Percentiles rank a stretch among this genome's conserved stretches.
Evolutionary conservation across 2,329 filamentous ascomycete genomes (phyloP).

Genomic region (Venturiaceae sp.): DNA sequence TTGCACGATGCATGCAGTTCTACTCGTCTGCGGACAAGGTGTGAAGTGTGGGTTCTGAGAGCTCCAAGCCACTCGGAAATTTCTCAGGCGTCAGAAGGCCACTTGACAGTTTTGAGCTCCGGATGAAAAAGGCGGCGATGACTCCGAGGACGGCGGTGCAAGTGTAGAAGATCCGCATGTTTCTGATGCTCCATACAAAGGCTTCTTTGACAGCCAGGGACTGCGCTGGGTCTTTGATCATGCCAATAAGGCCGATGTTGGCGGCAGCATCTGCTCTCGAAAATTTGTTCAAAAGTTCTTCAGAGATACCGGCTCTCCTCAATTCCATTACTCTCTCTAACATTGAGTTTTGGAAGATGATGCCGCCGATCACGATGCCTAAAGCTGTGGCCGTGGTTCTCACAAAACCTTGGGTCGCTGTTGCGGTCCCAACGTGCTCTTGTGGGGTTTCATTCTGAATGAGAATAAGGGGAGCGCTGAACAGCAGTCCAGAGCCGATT

Average conservation of each 20-base stretch:
- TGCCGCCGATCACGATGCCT: constrained; percentile 64
- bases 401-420: constrained; percentile 56
- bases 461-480: constrained; percentile 59
- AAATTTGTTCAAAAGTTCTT: constrained; percentile 40
- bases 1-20: too few relatives aligned
- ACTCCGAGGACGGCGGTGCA: too few relatives aligned
- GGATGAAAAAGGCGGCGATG: too few relatives aligned
- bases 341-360: constrained; percentile 71
- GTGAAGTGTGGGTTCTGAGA: too few relatives aligned
- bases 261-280: constrained; percentile 52
- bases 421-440: constrained; percentile 58
- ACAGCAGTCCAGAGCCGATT: constrained; percentile 51
- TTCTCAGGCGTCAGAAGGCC: too few relatives aligned
- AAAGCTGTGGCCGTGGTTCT: constrained; percentile 51
- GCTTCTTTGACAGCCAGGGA: constrained; percentile 30
- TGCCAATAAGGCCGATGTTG: constrained; percentile 47
- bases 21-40: too few relatives aligned
- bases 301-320: constrained; percentile 38
- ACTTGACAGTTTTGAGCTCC: too few relatives aligned
- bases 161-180: constrained; percentile 41
- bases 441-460: constrained; percentile 53
- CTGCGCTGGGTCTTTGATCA: constrained; percentile 36
- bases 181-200: constrained; percentile 32
- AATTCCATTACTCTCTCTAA: constrained; percentile 42
- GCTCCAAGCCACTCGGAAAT: too few relatives aligned